Conservation (phyloP, 495 filamentous ascomycete genomes). For the Oidiodendron maius region DNA sequence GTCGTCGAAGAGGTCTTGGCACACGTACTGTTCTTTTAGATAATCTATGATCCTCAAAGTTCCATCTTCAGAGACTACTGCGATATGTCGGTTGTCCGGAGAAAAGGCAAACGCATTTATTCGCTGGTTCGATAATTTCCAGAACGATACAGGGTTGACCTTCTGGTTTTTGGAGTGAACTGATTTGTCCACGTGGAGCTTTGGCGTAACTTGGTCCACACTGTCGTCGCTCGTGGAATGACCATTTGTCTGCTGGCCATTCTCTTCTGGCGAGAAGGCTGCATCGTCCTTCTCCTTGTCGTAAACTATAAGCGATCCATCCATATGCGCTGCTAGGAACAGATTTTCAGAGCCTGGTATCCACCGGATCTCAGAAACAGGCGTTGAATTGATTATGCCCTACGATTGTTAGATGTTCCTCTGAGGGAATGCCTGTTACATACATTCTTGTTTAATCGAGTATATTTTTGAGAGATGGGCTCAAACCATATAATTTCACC, state of each 20-base stretch:
- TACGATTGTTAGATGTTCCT: constrained; percentile 23
- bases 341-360: constrained; percentile 89
- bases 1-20: neutral
- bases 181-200: constrained; percentile 70
- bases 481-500: constrained; percentile 99
- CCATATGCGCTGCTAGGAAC: constrained; percentile 88
- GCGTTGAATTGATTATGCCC: constrained; percentile 79
- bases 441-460: constrained; percentile 92
- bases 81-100: constrained; percentile 79
- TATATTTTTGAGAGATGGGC: constrained; percentile 93
- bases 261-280: constrained; percentile 40
- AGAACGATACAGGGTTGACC: constrained; percentile 81
- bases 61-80: constrained; percentile 88
- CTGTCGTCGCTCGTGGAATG: constrained; percentile 16
- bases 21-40: constrained; percentile 75
- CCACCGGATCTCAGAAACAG: constrained; percentile 86
- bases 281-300: constrained; percentile 99
- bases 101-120: constrained; percentile 89
- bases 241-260: constrained; percentile 31
- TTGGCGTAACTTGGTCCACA: constrained; percentile 14
- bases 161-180: constrained; percentile 91
- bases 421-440: constrained; percentile 10
- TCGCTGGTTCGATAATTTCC: constrained; percentile 83
- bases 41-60: constrained; percentile 86
- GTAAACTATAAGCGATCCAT: constrained; percentile 90